Evolutionary conservation across 768 basidiomycete genomes (phyloP), one percentile per base, ranked within the genome.

Genomic region (Naganishia kalamii): DNA sequence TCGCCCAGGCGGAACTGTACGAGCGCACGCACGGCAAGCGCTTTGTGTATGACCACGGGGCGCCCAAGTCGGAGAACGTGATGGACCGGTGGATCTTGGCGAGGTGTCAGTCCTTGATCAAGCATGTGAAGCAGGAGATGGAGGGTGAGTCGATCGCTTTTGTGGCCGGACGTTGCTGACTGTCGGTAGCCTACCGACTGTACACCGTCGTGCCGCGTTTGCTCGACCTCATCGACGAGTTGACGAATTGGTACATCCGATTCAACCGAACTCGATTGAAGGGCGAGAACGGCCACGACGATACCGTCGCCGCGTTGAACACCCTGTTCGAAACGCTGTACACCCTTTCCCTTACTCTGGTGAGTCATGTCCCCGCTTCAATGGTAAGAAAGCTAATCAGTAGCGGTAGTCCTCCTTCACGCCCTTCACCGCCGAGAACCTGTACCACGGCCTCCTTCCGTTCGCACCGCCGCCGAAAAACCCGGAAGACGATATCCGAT

Each of bases 41-140:
- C 52, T 98, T 97, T 81, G 81, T 83, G 68, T 97, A 98, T 79
- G 85, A 96, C 73, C 83, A 88, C n/a, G 85, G 91, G 70, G 89
- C 89, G 0, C 84, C 87, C 6, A 80, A 88, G 21, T 89, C 90
- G 15, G 84, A 80, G 70, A 99, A 98, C 75, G 92, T 98, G 73
- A 98, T 98, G 94, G 96, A 99, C 74, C 84, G 90, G 43, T 98
- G 96, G 96, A 89, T 98, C 75, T 85, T 99, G 48, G 96, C 96
- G 15, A 84, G 92, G n/a, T 98, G 96, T 75, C 96, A 99, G 79
- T 92, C 90, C 8, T 83, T 98, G 71, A 98, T 98, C 81, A 84
- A 85, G 73, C 82, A 92, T 63, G 93, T 99, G 65, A 85, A 86
- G 66, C 82, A 88, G 74, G 94, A 99, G 81, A 99, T 98, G 96